Evolutionary conservation across 164 flowering plant species (phyloP), one percentile per base, ranked within the genome.

Genomic region (Paratinospora sagittata): DNA sequence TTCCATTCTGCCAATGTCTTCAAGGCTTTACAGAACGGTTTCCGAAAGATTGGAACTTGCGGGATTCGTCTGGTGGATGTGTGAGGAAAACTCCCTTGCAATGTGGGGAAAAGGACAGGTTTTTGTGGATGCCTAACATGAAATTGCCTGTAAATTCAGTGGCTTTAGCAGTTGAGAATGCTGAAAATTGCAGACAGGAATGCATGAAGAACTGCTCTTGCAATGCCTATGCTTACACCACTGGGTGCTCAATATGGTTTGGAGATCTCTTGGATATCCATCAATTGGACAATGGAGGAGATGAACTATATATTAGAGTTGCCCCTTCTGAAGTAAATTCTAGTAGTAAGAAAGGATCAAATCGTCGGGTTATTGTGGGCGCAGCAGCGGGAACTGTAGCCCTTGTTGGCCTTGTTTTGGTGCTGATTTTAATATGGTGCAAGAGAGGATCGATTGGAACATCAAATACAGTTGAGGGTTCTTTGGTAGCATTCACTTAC

Each of bases 161-260:
- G 16, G 2, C 63, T 61, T 62, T 39, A 60, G n/a, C 33, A 3
- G 72, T 61, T 19, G 27, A 43, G 21, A 71, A n/a, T 57, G 24
- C 63, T 2, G 67, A 39, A 43, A 78, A 70, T 36, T 81, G 86
- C 36, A 60, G 74, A 63, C 36, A 63, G 9, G 70, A 67, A 19
- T 84, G 86, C 57, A 63, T 76, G 69, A 78, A 36, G 37, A 75
- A 69, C 62, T 83, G 80, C 49, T 79, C 84, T 26, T 83, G 84
- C 68, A 74, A 47, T 43, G 86, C 84, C 41, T 81, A 84, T 65
- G 62, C 78, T 63, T 70, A 36, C 23, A 55, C 10, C 0, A 68
- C 12, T 27, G 43, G 66, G 17, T 83, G 82, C 43, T 75, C 69
- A 0, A 12, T 80, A 30, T 83, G 84, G 86, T 14, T 24, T 26